phyloP scores from a whole-genome alignment of 148 eudicot genomes.

The Camellia sinensis region DNA sequence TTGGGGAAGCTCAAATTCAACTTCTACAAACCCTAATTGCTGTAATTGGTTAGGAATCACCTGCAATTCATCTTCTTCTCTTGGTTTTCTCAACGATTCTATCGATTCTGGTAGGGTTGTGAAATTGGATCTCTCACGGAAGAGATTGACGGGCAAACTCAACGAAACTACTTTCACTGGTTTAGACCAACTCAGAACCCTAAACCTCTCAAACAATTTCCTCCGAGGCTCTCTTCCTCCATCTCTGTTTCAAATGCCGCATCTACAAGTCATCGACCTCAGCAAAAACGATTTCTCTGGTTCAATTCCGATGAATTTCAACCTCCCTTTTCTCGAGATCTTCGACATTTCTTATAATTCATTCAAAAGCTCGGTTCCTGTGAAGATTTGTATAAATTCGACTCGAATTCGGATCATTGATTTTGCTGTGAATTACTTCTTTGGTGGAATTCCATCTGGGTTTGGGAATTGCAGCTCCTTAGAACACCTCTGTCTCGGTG shows the following conservation, averaged over 20 bases:
- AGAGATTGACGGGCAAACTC: slow-evolving; percentile 21
- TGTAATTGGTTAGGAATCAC: slow-evolving; percentile 30
- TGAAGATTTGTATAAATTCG: slow-evolving; percentile 18
- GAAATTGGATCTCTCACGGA: slow-evolving; percentile 15
- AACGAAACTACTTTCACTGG: slow-evolving; percentile 7
- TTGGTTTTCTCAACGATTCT: background rate
- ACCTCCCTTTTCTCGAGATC: slow-evolving; percentile 20
- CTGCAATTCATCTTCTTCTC: slow-evolving; percentile 11
- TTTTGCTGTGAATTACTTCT: slow-evolving; percentile 17
- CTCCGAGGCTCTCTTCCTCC: slow-evolving; percentile 18
- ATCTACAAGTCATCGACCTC: slow-evolving; percentile 26
- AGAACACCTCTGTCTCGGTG: slow-evolving; percentile 17
- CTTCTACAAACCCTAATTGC: slow-evolving; percentile 19
- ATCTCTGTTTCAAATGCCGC: slow-evolving; percentile 12
- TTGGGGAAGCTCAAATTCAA: slow-evolving; percentile 16
- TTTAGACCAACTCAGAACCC: slow-evolving; percentile 23
- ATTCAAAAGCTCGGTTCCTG: slow-evolving; percentile 6
- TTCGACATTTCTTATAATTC: slow-evolving; percentile 23
- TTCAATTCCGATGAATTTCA: slow-evolving; percentile 3
- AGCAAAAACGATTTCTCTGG: slow-evolving; percentile 22
- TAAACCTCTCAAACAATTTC: slow-evolving; percentile 32
- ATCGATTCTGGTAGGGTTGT: slow-evolving; percentile 25
- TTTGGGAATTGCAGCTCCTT: slow-evolving; percentile 31
- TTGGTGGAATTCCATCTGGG: slow-evolving; percentile 18
- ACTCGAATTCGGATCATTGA: slow-evolving; percentile 10